Evolutionary conservation across 2,329 filamentous ascomycete species (phyloP).

Genomic region (Curvularia eragrostidis): DNA sequence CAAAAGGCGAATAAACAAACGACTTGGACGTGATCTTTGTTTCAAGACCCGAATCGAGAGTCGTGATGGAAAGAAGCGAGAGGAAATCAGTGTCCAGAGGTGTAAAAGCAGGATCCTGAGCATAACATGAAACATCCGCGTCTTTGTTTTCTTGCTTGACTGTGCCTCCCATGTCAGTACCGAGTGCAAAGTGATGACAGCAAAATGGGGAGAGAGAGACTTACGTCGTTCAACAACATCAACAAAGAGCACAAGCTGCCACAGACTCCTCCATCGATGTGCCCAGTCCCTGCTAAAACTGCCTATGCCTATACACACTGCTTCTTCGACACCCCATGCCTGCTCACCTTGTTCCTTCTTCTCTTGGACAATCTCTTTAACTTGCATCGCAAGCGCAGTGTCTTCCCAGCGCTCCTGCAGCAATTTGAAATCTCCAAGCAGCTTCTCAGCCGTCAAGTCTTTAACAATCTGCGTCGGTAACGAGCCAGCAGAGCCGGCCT

Average conservation of each 20-base stretch:
- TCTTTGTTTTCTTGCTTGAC: slow-evolving; percentile 2
- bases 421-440: slow-evolving; percentile 31
- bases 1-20: slow-evolving; percentile 48
- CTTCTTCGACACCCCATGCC: slow-evolving; percentile 23
- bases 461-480: slow-evolving; percentile 25
- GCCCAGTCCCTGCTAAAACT: slow-evolving; percentile 48
- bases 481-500: slow-evolving; percentile 2
- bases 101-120: slow-evolving; percentile 48
- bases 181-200: too few species aligned
- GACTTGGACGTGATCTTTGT: slow-evolving; percentile 26
- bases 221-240: slow-evolving; percentile 27
- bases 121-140: slow-evolving; percentile 28
- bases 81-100: slow-evolving; percentile 42
- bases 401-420: slow-evolving; percentile 36
- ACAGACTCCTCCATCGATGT: slow-evolving; percentile 42
- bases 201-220: background rate
- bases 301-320: slow-evolving; percentile 48
- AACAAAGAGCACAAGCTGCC: slow-evolving; percentile 49
- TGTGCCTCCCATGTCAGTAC: background rate
- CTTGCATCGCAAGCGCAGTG: slow-evolving; percentile 29
- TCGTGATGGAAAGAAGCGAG: slow-evolving; percentile 26
- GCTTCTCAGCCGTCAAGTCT: slow-evolving; percentile 35
- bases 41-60: slow-evolving; percentile 24
- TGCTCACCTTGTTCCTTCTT: slow-evolving; percentile 18
- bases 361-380: slow-evolving; percentile 20